A percentile compares a stretch with the other conserved stretches of the same genome.
phyloP scores from a whole-genome alignment of 306 rosid genomes.

The Lathyrus oleraceus region DNA sequence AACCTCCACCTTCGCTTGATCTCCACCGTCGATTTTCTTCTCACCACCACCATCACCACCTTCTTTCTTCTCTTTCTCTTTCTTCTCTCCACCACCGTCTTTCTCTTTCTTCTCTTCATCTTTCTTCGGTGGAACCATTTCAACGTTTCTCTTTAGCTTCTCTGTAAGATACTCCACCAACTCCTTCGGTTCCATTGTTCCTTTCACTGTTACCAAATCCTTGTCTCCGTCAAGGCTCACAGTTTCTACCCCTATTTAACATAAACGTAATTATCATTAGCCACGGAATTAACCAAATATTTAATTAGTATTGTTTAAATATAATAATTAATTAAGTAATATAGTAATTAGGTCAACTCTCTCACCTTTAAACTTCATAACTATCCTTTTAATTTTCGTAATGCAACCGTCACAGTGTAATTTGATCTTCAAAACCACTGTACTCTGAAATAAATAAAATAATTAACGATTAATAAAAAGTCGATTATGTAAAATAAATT shows the following conservation, averaged over 20 bases:
- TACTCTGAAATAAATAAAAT: slow-evolving; percentile 53
- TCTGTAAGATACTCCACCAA: slow-evolving; percentile 51
- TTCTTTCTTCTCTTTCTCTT: slow-evolving; percentile 30
- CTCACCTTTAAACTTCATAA: slow-evolving; percentile 60
- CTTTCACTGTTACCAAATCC: slow-evolving; percentile 71
- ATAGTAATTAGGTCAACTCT: slow-evolving; percentile 27
- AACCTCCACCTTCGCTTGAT: slow-evolving; percentile 35
- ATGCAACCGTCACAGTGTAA: slow-evolving; percentile 96
- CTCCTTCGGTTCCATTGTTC: slow-evolving; percentile 65
- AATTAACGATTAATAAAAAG: background rate
- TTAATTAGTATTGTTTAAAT: background rate
- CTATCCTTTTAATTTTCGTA: slow-evolving; percentile 55
- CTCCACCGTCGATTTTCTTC: slow-evolving; percentile 34
- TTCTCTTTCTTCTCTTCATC: slow-evolving; percentile 55
- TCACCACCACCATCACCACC: slow-evolving; percentile 44
- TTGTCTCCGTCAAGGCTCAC: slow-evolving; percentile 58
- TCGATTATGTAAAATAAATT: slow-evolving; percentile 22
- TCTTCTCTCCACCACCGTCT: slow-evolving; percentile 30
- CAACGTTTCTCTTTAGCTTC: slow-evolving; percentile 65
- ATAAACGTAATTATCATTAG: slow-evolving; percentile 2
- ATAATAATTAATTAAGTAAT: background rate
- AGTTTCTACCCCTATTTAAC: slow-evolving; percentile 57
- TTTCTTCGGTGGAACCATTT: slow-evolving; percentile 62
- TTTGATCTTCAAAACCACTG: slow-evolving; percentile 69
- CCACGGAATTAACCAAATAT: slow-evolving; percentile 15